Base-by-base conservation (phyloP, 768 basidiomycete species). In the Kwoniella pini region DNA sequence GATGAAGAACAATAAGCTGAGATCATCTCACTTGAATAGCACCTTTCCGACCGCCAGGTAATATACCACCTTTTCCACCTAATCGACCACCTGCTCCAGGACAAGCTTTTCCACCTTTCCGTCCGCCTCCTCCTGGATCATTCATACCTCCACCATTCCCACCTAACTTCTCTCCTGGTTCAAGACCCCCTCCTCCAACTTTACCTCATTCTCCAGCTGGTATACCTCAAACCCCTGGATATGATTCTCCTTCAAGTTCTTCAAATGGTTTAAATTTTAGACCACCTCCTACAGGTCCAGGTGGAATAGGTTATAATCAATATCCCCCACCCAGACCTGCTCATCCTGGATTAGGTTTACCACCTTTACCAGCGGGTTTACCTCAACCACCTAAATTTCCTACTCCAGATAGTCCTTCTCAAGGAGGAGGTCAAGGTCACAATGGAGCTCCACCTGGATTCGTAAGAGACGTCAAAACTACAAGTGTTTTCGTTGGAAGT, bases 401-500 rank as follows among this genome's bases (percentile, higher is more conserved):
- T 21, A 17, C 31, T n/a, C 12, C 19, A 22, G 30, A 50, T 10
- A 43, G 40, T 38, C 50, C 57, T 9, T 11, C 12, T 30, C 31
- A 22, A 28, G 31, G 17, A 21, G 51, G 58, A 21, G 48, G 53
- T 50, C 40, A 12, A 42, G n/a, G n/a, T n/a, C 19, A 12, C 5
- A 54, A 50, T 12, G 44, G 56, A n/a, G 49, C 66, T 4, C 68
- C 72, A 2, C 70, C 72, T 21, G 64, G 67, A 12, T 76, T 76
- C 54, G 67, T 72, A 15, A 67, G 48, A 31, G 74, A 71, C 11
- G 72, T 76, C 46, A 92, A 87, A 69, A 83, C 85, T 62, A 85
- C 87, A 0, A 86, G 85, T 0, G 82, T 95, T 2, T 97, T 96
- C 69, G 86, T 97, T n/a, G 93, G 93, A 10, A 90, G 91, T 62